Conservation (phyloP, 306 rosid species). For the Medicago ruthenica region DNA sequence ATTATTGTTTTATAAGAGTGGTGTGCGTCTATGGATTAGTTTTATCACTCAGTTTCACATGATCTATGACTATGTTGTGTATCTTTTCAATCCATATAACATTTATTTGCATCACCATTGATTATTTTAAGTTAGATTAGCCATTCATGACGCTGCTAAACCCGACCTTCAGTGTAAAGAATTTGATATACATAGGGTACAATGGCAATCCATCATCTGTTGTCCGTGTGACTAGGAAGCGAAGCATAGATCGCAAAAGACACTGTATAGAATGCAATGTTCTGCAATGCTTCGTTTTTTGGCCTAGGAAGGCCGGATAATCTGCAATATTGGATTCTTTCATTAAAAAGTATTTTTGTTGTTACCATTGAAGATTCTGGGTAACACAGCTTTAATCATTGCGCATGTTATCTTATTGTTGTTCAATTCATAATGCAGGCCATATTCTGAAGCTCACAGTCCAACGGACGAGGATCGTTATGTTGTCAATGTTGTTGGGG, state of each 20-base stretch:
- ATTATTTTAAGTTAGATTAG: conserved; percentile 44
- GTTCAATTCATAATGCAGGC: conserved; percentile 57
- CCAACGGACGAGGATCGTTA: conserved; percentile 76
- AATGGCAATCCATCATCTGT: conserved; percentile 75
- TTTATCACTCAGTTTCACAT: conserved; percentile 20
- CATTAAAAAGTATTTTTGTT: conserved; percentile 69
- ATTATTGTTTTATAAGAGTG: too few species aligned
- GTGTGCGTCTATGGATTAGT: neutral
- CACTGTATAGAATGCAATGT: conserved; percentile 82
- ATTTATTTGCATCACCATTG: conserved; percentile 10
- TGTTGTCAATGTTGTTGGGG: conserved; percentile 73
- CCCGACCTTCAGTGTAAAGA: conserved; percentile 82
- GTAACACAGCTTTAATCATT: conserved; percentile 1
- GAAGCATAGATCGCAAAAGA: conserved; percentile 85
- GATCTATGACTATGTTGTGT: neutral
- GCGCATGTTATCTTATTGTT: conserved; percentile 14
- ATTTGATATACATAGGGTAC: conserved; percentile 90
- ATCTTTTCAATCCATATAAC: conserved; percentile 3
- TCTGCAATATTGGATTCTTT: conserved; percentile 85
- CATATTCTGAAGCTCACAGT: conserved; percentile 60
- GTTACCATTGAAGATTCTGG: conserved; percentile 21
- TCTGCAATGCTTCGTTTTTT: conserved; percentile 92
- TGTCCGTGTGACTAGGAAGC: conserved; percentile 79
- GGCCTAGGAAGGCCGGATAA: conserved; percentile 92
- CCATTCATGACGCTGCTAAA: conserved; percentile 88